phyloP scores from a whole-genome alignment of 495 filamentous ascomycete genomes.

The Acidomyces sp. region DNA sequence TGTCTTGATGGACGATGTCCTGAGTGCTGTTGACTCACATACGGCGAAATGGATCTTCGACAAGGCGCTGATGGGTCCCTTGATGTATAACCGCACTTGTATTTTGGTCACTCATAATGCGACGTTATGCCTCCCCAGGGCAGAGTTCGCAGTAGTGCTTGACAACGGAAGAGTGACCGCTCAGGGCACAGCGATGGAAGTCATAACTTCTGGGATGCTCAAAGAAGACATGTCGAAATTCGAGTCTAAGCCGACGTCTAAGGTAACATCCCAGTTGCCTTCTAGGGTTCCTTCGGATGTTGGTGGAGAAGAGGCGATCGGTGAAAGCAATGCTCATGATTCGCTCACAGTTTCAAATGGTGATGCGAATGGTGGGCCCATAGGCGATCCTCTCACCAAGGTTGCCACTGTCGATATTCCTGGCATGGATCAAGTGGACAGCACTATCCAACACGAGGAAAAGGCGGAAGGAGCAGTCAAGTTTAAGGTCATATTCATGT shows the following conservation, averaged over 20 bases:
- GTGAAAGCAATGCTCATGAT: constrained; percentile 5
- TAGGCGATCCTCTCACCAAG: constrained; percentile 13
- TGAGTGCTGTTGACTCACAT: constrained; percentile 97
- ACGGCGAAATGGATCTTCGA: constrained; percentile 98
- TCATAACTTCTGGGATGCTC: constrained; percentile 72
- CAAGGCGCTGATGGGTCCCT: constrained; percentile 73
- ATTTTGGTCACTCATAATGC: constrained; percentile 97
- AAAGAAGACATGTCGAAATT: constrained; percentile 65
- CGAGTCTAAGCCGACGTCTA: constrained; percentile 42
- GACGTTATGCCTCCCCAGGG: constrained; percentile 62
- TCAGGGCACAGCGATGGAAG: constrained; percentile 62
- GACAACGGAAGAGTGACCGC: constrained; percentile 70
- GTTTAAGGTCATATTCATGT: constrained; percentile 69
- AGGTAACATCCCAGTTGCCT: constrained; percentile 12
- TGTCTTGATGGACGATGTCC: constrained; percentile 83
- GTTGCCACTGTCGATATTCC: constrained; percentile 28
- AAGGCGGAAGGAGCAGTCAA: constrained; percentile 80
- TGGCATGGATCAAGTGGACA: constrained; percentile 28
- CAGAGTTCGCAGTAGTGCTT: constrained; percentile 69
- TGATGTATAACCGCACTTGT: constrained; percentile 83
- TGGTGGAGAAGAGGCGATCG: constrained; percentile 5
- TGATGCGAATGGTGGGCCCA: constrained; percentile 32
- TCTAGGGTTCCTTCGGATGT: constrained; percentile 55
- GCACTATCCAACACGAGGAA: constrained; percentile 45
- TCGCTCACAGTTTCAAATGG: constrained; percentile 18